Conservation (phyloP, 768 basidiomycete species). For the Pleurotus tuoliensis region DNA sequence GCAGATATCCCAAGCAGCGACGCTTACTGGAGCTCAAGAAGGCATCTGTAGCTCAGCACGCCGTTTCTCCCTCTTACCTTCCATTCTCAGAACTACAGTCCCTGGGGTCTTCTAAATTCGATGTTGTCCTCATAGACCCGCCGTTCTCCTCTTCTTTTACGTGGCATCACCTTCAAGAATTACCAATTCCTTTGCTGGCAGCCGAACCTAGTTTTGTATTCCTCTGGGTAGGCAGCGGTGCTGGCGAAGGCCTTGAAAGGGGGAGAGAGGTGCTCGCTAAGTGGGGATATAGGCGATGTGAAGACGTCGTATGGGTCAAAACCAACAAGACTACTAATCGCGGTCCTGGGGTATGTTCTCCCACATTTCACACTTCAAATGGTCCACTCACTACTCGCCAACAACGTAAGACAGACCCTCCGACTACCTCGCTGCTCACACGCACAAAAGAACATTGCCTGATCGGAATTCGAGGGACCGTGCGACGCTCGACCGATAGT, state of each 20-base stretch:
- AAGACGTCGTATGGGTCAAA: conserved; percentile 99
- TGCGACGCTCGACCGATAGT: conserved; percentile 88
- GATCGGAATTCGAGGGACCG: conserved; percentile 96
- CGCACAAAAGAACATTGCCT: conserved; percentile 95
- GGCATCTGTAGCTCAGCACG: conserved; percentile 61
- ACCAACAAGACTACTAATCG: conserved; percentile 73
- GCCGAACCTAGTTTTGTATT: conserved; percentile 93
- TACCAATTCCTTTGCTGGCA: conserved; percentile 79
- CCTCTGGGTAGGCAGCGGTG: conserved; percentile 93
- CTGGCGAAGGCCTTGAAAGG: conserved; percentile 85
- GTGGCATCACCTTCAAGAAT: conserved; percentile 79
- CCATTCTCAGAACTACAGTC: conserved; percentile 52
- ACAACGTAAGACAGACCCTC: conserved; percentile 65
- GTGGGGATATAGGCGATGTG: conserved; percentile 94
- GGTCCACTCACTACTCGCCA: conserved; percentile 6
- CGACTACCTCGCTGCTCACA: conserved; percentile 81
- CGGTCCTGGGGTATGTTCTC: conserved; percentile 65
- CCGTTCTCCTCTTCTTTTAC: conserved; percentile 83
- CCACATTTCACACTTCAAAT: not conserved
- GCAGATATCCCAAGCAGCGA: conserved; percentile 92
- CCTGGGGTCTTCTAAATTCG: conserved; percentile 72
- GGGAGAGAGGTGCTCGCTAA: conserved; percentile 87
- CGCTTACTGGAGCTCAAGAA: conserved; percentile 82
- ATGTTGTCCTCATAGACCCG: conserved; percentile 88
- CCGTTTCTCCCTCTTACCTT: conserved; percentile 74